phyloP scores from a whole-genome alignment of 75 land plant species.

The Pinus albicaulis region DNA sequence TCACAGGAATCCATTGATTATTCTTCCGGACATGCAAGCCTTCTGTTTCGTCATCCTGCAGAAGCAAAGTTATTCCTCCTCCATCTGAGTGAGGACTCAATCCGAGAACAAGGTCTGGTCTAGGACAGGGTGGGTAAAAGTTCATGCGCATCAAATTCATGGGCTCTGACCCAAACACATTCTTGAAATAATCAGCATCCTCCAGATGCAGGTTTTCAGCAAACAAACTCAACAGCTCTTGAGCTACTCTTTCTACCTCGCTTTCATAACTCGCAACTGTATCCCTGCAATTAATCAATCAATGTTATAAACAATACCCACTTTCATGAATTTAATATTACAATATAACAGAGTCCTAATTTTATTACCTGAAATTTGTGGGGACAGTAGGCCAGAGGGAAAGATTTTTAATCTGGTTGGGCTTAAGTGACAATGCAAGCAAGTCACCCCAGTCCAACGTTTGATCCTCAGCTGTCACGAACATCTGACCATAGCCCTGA shows the following conservation, averaged over 20 bases:
- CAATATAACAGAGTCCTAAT: no score
- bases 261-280: neutral
- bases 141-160: constrained; percentile 47
- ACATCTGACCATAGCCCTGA: constrained; percentile 37
- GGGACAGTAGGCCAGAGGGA: neutral
- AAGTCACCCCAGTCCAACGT: constrained; percentile 37
- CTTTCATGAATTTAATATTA: no score
- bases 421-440: neutral
- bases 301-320: no score
- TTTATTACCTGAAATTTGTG: neutral
- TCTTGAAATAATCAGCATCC: neutral
- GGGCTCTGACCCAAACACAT: neutral
- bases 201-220: neutral
- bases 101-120: constrained; percentile 54
- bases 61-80: constrained; percentile 35
- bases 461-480: constrained; percentile 31
- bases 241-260: neutral
- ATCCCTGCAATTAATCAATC: neutral
- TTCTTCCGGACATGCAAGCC: constrained; percentile 28
- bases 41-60: constrained; percentile 24
- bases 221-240: neutral
- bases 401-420: neutral
- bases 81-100: constrained; percentile 59
- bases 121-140: constrained; percentile 67
- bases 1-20: constrained; percentile 18